phyloP scores from a whole-genome alignment of 768 basidiomycete species.

The Kwoniella europaea region DNA sequence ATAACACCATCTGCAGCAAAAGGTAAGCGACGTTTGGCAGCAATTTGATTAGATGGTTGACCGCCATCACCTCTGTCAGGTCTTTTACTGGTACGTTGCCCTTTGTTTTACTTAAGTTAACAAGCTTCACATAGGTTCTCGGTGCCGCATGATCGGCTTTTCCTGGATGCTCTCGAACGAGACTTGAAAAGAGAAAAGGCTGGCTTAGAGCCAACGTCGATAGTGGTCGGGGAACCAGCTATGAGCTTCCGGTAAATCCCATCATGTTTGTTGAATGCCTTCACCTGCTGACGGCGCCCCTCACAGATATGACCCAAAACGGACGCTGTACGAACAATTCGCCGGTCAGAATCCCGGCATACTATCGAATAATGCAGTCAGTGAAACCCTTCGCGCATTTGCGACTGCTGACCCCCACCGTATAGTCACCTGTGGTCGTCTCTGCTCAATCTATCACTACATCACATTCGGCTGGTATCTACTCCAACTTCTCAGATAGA shows the following conservation, averaged over 20 bases:
- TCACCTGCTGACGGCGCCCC: not conserved
- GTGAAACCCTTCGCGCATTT: not conserved
- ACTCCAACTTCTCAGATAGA: no score
- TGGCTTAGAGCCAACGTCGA: constrained; percentile 83
- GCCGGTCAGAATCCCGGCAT: constrained; percentile 56
- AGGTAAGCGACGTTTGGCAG: constrained; percentile 25
- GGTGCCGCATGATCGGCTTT: constrained; percentile 94
- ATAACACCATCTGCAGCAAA: constrained; percentile 35
- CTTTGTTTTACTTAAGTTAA: not conserved
- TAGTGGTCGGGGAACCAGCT: constrained; percentile 77
- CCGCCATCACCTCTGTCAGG: constrained; percentile 62
- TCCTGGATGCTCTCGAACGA: constrained; percentile 93
- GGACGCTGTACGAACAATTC: constrained; percentile 88
- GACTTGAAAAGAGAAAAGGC: constrained; percentile 95
- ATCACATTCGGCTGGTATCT: no score
- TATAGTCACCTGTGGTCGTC: no score
- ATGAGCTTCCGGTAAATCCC: constrained; percentile 71
- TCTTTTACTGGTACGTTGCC: constrained; percentile 85
- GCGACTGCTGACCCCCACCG: no score
- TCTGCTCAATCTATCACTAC: no score
- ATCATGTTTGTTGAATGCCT: not conserved
- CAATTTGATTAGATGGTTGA: no score
- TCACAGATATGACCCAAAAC: constrained; percentile 73
- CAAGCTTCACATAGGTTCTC: constrained; percentile 72
- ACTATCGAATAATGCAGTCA: constrained; percentile 25